A percentile compares a stretch with the other conserved stretches of the same genome.
Conservation (phyloP, 169 alveolate genomes). For the Sarcocystis neurona region DNA sequence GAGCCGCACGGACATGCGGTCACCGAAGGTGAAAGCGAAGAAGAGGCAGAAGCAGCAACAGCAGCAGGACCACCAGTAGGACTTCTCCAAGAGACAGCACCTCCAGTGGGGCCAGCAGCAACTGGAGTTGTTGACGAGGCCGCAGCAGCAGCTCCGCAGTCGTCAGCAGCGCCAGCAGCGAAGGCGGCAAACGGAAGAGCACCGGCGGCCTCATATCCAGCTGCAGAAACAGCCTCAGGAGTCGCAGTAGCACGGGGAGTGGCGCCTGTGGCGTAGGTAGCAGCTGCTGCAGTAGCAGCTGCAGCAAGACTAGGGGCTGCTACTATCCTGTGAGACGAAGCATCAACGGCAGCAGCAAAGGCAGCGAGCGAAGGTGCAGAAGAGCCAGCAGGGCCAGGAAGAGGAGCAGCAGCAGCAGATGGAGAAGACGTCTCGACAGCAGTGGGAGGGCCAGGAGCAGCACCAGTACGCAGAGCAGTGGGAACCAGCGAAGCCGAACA, state of each 20-base stretch:
- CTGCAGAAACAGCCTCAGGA: too few relatives aligned
- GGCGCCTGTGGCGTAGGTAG: neutral
- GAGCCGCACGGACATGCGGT: neutral
- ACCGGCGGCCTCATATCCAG: too few relatives aligned
- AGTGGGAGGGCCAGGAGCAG: constrained; percentile 33
- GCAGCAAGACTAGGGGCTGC: neutral
- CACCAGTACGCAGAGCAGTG: constrained; percentile 38
- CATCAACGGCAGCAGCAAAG: constrained; percentile 32
- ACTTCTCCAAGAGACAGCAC: too few relatives aligned
- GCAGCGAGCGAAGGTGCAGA: neutral
- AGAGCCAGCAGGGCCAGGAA: constrained; percentile 21
- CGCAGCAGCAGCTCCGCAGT: too few relatives aligned
- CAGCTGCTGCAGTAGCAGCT: constrained; percentile 6
- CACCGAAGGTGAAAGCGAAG: neutral
- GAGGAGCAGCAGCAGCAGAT: constrained; percentile 41
- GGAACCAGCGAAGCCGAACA: constrained; percentile 6
- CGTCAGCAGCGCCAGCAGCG: too few relatives aligned
- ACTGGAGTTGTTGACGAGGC: too few relatives aligned
- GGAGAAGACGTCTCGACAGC: neutral
- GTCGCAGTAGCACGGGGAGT: constrained; percentile 4
- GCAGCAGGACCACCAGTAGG: neutral
- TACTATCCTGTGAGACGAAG: constrained; percentile 14
- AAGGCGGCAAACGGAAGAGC: too few relatives aligned
- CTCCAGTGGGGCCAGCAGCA: too few relatives aligned
- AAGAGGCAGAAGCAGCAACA: constrained; percentile 3